Evolutionary conservation across 805 yeast genomes (phyloP).

Genomic region (Candida manassasensis): DNA sequence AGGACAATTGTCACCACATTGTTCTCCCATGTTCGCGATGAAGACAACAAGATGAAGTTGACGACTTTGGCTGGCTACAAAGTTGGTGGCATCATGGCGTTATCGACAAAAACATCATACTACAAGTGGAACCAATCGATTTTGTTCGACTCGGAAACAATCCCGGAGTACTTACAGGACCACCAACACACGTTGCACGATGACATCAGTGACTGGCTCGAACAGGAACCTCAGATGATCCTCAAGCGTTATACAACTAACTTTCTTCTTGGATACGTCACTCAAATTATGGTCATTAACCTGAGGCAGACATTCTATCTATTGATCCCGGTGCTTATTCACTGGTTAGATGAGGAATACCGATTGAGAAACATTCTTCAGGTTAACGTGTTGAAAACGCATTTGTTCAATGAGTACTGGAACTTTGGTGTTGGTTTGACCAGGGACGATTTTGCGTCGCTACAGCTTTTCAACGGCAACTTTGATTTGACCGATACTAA

Average conservation of each 20-base stretch:
- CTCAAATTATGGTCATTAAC: slow-evolving; percentile 30
- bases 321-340: slow-evolving; percentile 31
- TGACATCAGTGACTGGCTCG: slow-evolving; percentile 36
- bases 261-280: slow-evolving; percentile 29
- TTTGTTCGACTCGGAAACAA: slow-evolving; percentile 22
- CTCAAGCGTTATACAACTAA: slow-evolving; percentile 17
- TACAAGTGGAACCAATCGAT: slow-evolving; percentile 25
- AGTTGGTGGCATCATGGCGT: slow-evolving; percentile 31
- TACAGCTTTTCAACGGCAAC: slow-evolving; percentile 13
- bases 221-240: slow-evolving; percentile 23
- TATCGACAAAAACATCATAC: slow-evolving; percentile 31
- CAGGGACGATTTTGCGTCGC: slow-evolving; percentile 12
- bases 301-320: slow-evolving; percentile 28
- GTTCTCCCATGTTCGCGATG: background rate
- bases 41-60: slow-evolving; percentile 9
- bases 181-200: slow-evolving; percentile 22
- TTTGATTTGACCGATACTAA: slow-evolving; percentile 6
- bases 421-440: slow-evolving; percentile 8
- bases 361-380: background rate
- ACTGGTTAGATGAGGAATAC: slow-evolving; percentile 33
- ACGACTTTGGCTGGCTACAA: slow-evolving; percentile 20
- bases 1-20: slow-evolving; percentile 18
- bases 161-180: slow-evolving; percentile 20
- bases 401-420: slow-evolving; percentile 25
- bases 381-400: slow-evolving; percentile 9